phyloP scores from a whole-genome alignment of 1,284 basidiomycete species.

The Tausonia pullulans region DNA sequence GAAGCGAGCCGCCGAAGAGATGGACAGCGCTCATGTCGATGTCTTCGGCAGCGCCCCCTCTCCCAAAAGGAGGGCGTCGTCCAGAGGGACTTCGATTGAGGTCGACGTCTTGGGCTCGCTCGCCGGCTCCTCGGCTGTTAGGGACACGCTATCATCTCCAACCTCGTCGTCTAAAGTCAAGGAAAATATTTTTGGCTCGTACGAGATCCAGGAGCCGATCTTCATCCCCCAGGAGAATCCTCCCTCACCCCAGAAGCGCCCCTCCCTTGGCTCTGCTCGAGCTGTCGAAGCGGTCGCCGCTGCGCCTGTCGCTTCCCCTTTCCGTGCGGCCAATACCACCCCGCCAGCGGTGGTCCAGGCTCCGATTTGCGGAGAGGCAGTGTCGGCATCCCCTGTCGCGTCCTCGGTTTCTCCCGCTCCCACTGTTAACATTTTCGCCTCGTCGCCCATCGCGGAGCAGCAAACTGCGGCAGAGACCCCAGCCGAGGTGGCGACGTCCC shows the following conservation, averaged over 20 bases:
- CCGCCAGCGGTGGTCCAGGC: no score
- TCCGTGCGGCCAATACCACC: no score
- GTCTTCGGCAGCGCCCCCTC: no score
- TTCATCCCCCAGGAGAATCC: not conserved
- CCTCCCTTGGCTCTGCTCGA: no score
- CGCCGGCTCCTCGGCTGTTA: not conserved
- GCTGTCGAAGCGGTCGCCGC: no score
- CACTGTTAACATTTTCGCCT: constrained; percentile 1
- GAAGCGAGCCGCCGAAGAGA: constrained; percentile 1
- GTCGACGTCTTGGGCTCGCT: constrained; percentile 5
- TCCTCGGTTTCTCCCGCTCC: not conserved
- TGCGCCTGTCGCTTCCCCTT: no score
- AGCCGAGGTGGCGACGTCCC: no score
- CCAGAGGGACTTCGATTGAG: not conserved
- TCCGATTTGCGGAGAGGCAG: not conserved
- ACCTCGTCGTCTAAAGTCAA: not conserved
- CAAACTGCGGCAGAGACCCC: no score
- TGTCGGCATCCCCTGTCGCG: not conserved
- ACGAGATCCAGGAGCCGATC: constrained; percentile 1
- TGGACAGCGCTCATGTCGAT: not conserved
- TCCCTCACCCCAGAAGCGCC: constrained; percentile 1
- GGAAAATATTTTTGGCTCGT: constrained; percentile 2
- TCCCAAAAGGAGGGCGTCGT: no score
- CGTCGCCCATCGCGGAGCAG: no score
- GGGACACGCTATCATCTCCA: no score